phyloP scores from a whole-genome alignment of 2,329 filamentous ascomycete genomes.

The Corinectria fuckeliana region DNA sequence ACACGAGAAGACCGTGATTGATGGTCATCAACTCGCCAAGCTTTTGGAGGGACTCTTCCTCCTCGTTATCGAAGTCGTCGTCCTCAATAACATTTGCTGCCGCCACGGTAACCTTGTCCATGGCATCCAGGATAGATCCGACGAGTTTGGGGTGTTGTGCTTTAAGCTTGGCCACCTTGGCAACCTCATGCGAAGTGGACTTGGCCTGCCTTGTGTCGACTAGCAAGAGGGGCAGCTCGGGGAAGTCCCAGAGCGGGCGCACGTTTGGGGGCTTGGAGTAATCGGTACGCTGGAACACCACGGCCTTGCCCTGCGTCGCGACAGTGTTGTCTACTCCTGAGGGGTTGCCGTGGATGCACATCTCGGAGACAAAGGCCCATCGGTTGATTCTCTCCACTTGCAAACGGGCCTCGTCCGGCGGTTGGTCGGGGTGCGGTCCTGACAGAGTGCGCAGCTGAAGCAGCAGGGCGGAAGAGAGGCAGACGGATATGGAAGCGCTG shows the following conservation, averaged over 20 bases:
- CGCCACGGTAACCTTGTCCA: constrained; percentile 72
- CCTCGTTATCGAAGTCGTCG: constrained; percentile 71
- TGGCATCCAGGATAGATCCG: constrained; percentile 81
- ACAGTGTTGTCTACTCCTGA: constrained; percentile 98
- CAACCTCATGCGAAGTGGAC: constrained; percentile 85
- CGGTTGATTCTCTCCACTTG: constrained; percentile 96
- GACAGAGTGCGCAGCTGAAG: constrained; percentile 87
- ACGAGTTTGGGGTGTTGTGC: constrained; percentile 77
- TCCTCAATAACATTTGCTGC: constrained; percentile 62
- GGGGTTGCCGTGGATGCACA: constrained; percentile 97
- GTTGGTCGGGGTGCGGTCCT: constrained; percentile 91
- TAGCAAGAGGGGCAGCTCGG: constrained; percentile 86
- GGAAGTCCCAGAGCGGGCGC: constrained; percentile 81
- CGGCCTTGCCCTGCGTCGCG: constrained; percentile 89
- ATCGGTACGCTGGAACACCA: constrained; percentile 84
- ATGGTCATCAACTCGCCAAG: constrained; percentile 90
- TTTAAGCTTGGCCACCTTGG: constrained; percentile 79
- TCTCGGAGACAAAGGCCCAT: constrained; percentile 96
- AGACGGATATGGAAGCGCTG: constrained; percentile 93
- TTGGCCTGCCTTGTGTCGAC: constrained; percentile 90
- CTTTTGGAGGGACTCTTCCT: constrained; percentile 69
- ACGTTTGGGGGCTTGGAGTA: constrained; percentile 80
- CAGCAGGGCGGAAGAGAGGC: constrained; percentile 81
- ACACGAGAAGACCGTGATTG: constrained; percentile 91
- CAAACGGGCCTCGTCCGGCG: constrained; percentile 81